phyloP scores from a whole-genome alignment of 2,329 filamentous ascomycete species.

The Fusarium sp. region DNA sequence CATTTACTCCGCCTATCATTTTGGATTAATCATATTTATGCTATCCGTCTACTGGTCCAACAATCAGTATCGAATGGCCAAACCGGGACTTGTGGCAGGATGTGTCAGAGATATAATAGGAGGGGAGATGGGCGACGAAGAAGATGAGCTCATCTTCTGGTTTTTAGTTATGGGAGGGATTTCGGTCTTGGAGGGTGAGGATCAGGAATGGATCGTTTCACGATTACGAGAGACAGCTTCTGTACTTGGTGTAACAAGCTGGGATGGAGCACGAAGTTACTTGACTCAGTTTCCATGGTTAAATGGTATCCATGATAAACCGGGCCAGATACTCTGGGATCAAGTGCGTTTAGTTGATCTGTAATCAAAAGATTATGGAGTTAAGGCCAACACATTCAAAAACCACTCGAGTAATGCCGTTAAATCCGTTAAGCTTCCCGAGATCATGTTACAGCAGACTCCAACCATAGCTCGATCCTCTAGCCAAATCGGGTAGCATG shows the following conservation, averaged over 20 bases:
- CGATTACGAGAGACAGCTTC: not conserved
- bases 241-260: not conserved
- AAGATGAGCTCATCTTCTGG: not conserved
- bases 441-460: no score
- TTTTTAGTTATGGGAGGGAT: constrained; percentile 1
- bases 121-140: accelerated
- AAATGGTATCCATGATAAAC: not conserved
- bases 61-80: not conserved
- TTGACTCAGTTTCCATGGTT: constrained; percentile 7
- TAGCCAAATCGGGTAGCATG: constrained; percentile 8
- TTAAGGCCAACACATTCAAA: not conserved
- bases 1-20: not conserved
- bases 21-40: constrained; percentile 4
- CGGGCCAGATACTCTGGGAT: not conserved
- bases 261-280: not conserved
- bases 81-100: not conserved
- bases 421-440: constrained; percentile 7
- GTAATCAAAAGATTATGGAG: not conserved
- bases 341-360: not conserved
- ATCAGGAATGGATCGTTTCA: not conserved
- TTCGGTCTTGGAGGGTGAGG: not conserved
- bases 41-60: constrained; percentile 13
- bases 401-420: not conserved
- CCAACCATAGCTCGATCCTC: not conserved
- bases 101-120: not conserved